A percentile compares a stretch with the other conserved stretches of the same genome.
phyloP scores from a whole-genome alignment of 176 grass and related monocot species.

The Eragrostis curvula region DNA sequence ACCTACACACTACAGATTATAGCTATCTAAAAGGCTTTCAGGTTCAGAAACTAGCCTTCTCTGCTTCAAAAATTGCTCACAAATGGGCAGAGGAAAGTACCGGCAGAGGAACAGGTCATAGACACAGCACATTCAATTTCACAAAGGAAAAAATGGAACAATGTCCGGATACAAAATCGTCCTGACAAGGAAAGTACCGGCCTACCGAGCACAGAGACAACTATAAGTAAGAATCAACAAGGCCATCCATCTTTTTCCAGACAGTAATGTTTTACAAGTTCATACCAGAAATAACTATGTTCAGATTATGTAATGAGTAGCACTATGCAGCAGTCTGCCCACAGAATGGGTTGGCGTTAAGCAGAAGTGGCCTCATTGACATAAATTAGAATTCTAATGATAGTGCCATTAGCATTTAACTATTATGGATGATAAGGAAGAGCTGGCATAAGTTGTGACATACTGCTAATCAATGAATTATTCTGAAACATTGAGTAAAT shows the following conservation, averaged over 20 bases:
- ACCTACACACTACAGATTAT: too few species aligned
- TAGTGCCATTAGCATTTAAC: not conserved
- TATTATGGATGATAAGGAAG: not conserved
- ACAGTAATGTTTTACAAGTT: not conserved
- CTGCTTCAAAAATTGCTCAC: not conserved
- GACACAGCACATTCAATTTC: not conserved
- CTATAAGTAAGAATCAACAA: slow-evolving; percentile 6
- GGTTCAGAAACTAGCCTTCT: not conserved
- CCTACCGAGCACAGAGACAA: not conserved
- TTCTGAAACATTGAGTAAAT: not conserved
- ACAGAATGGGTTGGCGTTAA: not conserved
- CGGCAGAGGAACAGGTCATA: not conserved
- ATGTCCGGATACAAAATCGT: not conserved
- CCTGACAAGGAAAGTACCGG: not conserved
- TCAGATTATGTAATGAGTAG: too few species aligned
- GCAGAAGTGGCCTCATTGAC: too few species aligned
- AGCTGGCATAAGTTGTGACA: not conserved
- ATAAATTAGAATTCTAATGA: not conserved
- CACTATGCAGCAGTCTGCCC: not conserved
- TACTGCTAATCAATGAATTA: slow-evolving; percentile 21
- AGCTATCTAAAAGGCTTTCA: not conserved
- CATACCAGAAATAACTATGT: not conserved
- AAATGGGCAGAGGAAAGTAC: not conserved
- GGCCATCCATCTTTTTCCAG: not conserved
- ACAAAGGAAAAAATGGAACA: not conserved